Percentiles rank a stretch among this genome's conserved stretches.
phyloP scores from a whole-genome alignment of 495 filamentous ascomycete species.

The Neurospora sp. region DNA sequence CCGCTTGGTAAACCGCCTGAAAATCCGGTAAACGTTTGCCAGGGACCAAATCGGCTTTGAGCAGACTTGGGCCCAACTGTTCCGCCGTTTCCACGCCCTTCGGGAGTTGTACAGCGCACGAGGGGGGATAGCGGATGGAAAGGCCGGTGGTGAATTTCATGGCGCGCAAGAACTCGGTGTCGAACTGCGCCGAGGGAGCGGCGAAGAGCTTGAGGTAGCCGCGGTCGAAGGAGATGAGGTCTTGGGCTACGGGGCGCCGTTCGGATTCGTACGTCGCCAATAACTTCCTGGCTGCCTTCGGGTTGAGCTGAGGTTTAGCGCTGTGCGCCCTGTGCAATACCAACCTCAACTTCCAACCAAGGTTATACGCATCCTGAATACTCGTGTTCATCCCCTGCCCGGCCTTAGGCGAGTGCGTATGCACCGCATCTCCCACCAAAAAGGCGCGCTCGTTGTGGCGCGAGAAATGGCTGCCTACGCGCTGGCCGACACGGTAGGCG shows the following conservation, averaged over 20 bases:
- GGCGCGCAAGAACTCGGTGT: slow-evolving; percentile 14
- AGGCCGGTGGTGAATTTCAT: slow-evolving; percentile 31
- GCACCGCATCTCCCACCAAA: slow-evolving; percentile 52
- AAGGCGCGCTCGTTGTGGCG: slow-evolving; percentile 49
- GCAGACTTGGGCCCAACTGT: slow-evolving; percentile 25
- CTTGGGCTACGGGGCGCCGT: slow-evolving; percentile 56
- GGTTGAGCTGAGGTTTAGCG: slow-evolving; percentile 20
- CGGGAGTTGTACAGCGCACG: slow-evolving; percentile 3
- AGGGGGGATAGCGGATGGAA: slow-evolving; percentile 7
- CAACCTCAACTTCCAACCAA: slow-evolving; percentile 63
- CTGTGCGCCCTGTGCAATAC: slow-evolving; percentile 31
- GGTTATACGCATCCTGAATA: slow-evolving; percentile 60
- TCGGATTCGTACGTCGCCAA: slow-evolving; percentile 63
- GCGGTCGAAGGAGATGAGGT: slow-evolving; percentile 65
- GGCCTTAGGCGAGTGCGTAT: slow-evolving; percentile 60
- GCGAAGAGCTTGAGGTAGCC: slow-evolving; percentile 42
- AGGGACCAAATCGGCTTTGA: slow-evolving; percentile 22
- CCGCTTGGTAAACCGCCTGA: slow-evolving; percentile 10
- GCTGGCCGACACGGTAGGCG: slow-evolving; percentile 59
- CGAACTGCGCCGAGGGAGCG: slow-evolving; percentile 30
- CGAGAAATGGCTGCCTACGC: slow-evolving; percentile 56
- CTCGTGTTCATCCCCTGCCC: slow-evolving; percentile 70
- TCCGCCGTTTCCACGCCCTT: neutral
- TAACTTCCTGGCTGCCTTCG: slow-evolving; percentile 34
- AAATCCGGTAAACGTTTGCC: slow-evolving; percentile 12